A percentile compares a stretch with the other conserved stretches of the same genome.
phyloP scores from a whole-genome alignment of 2,329 filamentous ascomycete genomes.

The Hymenotorrendiella dingleyae region DNA sequence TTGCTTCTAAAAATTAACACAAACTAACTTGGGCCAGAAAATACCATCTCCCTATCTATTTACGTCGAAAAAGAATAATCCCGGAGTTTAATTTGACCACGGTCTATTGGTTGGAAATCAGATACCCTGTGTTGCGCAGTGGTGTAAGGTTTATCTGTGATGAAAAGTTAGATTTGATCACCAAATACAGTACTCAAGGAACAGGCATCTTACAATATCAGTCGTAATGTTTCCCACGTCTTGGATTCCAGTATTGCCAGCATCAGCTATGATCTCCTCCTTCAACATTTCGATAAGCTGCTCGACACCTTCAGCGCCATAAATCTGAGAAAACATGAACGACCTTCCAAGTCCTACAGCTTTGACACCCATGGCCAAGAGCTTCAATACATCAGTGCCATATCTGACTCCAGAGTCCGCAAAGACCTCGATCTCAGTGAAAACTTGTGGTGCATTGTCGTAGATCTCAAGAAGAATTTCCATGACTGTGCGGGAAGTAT shows the following conservation, averaged over 20 bases:
- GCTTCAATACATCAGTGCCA: slow-evolving; percentile 53
- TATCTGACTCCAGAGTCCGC: slow-evolving; percentile 53
- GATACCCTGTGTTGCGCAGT: no score
- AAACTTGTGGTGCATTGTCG: slow-evolving; percentile 20
- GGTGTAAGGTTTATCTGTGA: no score
- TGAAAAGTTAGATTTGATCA: no score
- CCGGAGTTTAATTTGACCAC: no score
- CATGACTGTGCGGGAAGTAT: slow-evolving; percentile 50
- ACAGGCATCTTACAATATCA: not conserved
- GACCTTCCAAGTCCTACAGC: slow-evolving; percentile 53
- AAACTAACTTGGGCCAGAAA: no score
- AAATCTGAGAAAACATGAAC: slow-evolving; percentile 44
- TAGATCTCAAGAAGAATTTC: slow-evolving; percentile 53
- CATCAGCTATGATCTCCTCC: slow-evolving; percentile 9
- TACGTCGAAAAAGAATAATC: no score
- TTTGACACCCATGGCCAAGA: slow-evolving; percentile 52
- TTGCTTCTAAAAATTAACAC: no score
- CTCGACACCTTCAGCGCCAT: slow-evolving; percentile 40
- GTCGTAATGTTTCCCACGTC: slow-evolving; percentile 1
- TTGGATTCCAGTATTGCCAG: not conserved
- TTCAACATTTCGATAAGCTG: slow-evolving; percentile 43
- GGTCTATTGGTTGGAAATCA: no score
- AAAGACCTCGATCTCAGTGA: slow-evolving; percentile 41
- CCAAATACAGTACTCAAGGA: no score
- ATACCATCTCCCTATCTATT: no score